Percentiles rank a stretch among this genome's conserved stretches.
phyloP scores from a whole-genome alignment of 225 moss, liverwort and hornwort species.

The Marchantia paleacea region DNA sequence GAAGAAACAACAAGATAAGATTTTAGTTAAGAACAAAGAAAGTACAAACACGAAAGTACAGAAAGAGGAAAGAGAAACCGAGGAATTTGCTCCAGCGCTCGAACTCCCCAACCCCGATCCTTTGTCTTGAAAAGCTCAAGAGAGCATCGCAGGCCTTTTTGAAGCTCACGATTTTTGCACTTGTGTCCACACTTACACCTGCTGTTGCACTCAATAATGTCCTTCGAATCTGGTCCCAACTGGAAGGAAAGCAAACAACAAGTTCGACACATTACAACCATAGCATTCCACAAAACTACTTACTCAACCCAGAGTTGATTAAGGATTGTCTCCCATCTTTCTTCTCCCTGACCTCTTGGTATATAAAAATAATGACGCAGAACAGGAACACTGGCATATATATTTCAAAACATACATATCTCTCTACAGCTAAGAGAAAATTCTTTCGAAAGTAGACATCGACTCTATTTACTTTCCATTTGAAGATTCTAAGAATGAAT shows the following conservation, averaged over 20 bases:
- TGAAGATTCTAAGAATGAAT: too few relatives aligned
- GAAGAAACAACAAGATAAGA: background rate
- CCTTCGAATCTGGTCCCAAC: slow-evolving; percentile 81
- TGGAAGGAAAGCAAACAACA: slow-evolving; percentile 22
- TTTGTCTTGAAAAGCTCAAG: slow-evolving; percentile 84
- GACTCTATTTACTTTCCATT: too few relatives aligned
- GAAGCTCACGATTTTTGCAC: slow-evolving; percentile 83
- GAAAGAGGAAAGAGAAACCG: slow-evolving; percentile 39
- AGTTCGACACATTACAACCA: background rate
- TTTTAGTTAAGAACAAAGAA: background rate
- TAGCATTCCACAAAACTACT: background rate
- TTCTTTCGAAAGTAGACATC: too few relatives aligned
- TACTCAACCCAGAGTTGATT: too few relatives aligned
- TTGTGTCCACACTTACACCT: slow-evolving; percentile 72
- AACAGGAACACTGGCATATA: too few relatives aligned
- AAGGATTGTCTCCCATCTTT: too few relatives aligned
- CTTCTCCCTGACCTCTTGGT: too few relatives aligned
- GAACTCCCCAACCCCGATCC: slow-evolving; percentile 92
- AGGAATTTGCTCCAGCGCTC: slow-evolving; percentile 67
- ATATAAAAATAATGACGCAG: too few relatives aligned
- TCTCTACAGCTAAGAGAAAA: too few relatives aligned
- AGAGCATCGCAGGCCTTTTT: slow-evolving; percentile 68
- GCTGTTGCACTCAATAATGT: slow-evolving; percentile 64
- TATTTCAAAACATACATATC: too few relatives aligned
- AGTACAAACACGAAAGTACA: background rate